phyloP scores from a whole-genome alignment of 192 early-diverging fungal genomes.

The Entomortierella parvispora region DNA sequence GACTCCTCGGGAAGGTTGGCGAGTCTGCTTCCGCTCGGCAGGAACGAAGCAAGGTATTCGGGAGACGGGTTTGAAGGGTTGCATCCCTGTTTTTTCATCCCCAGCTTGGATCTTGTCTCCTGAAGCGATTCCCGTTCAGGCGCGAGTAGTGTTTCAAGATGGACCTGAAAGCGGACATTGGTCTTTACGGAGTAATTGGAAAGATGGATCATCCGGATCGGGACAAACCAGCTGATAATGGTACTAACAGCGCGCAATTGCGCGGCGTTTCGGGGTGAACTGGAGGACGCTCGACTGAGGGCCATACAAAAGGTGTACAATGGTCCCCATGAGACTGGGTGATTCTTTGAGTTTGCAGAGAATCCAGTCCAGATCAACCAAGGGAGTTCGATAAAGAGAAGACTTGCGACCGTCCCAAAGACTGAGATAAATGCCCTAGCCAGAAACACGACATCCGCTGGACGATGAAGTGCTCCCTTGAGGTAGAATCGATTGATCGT shows the following conservation, averaged over 20 bases:
- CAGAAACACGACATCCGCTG: constrained; percentile 21
- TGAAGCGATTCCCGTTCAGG: constrained; percentile 24
- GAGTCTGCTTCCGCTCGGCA: constrained; percentile 12
- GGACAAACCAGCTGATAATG: constrained; percentile 33
- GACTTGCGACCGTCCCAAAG: constrained; percentile 1
- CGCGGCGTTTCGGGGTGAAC: constrained; percentile 22
- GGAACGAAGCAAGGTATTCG: constrained; percentile 27
- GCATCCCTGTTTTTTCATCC: background rate
- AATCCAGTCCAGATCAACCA: constrained; percentile 22
- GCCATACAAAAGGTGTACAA: constrained; percentile 44
- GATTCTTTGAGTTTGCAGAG: constrained; percentile 13
- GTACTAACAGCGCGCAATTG: constrained; percentile 40
- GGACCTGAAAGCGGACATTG: constrained; percentile 28
- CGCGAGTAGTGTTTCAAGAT: constrained; percentile 23
- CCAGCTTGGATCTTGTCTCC: constrained; percentile 15
- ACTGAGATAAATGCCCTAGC: constrained; percentile 2
- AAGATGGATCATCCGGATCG: constrained; percentile 23
- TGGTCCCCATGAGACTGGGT: constrained; percentile 31
- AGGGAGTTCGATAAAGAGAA: constrained; percentile 26
- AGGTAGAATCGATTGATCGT: constrained; percentile 26
- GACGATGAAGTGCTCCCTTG: constrained; percentile 20
- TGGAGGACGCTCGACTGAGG: constrained; percentile 29
- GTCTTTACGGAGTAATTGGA: constrained; percentile 13
- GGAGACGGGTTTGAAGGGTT: constrained; percentile 31
- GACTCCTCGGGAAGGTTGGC: constrained; percentile 48